Evolutionary conservation across 2,329 filamentous ascomycete species (phyloP), one percentile per base, ranked within the genome.

Genomic region (Cladophialophora chaetospira): DNA sequence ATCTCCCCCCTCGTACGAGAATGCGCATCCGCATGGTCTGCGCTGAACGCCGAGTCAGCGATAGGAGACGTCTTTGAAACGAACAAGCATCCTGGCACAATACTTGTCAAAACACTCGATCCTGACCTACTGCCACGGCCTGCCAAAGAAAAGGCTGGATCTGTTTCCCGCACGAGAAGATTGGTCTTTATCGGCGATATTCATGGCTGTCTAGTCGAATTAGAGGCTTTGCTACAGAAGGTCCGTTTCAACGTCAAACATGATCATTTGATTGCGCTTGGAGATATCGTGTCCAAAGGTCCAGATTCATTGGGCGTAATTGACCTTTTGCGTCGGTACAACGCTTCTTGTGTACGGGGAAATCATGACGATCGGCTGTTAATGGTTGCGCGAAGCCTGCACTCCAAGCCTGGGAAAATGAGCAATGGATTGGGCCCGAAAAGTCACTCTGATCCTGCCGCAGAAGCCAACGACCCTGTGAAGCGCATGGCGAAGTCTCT

Each of bases 311-410:
- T 80, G 0, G 90, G 87, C 33, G 89, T 96, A 0, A 79, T 97
- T 45, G 83, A 88, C 56, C 78, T 91, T 38, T 87, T 90, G 33
- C 88, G 91, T 70, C 74, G 82, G 11, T 75, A 93, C 33, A 82
- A 83, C 48, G 92, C 93, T 19, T 89, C 87, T 26, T 89, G 85
- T 61, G 91, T 97, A 6, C 86, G 93, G 48, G 94, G 94, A 15
- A 97, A 97, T 73, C 89, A 96, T 74, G 94, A 99, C 70, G 92
- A 97, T 70, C 82, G 86, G 19, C 79, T 97, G 17, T 79, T 97
- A n/a, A 79, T 87, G 6, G 81, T 85, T 1, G 82, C 85, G 59
- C 76, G 78, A 25, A 71, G 79, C 40, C 76, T 70, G 66, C 70
- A 63, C 63, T 69, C 64, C 15, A 60, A 49, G 50, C 66, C 10